Conservation (phyloP, 108 stramenopile genomes). For the Epipyxis sp. region DNA sequence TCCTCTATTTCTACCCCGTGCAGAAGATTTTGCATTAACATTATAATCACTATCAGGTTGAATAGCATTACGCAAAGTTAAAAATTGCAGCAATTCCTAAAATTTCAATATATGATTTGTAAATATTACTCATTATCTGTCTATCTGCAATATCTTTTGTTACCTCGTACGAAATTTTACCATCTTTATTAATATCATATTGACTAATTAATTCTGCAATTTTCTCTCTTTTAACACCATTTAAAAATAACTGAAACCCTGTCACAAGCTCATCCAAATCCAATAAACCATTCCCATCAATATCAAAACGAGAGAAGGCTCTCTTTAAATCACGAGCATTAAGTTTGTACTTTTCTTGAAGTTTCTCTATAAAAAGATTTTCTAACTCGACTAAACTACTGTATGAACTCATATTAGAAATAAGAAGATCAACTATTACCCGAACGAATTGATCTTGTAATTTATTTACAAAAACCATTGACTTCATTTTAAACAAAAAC, state of each 20-base stretch:
- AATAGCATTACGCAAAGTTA: background rate
- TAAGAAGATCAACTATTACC: background rate
- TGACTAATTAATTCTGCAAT: background rate
- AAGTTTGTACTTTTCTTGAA: slow-evolving; percentile 28
- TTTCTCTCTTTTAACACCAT: slow-evolving; percentile 4
- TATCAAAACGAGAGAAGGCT: slow-evolving; percentile 30
- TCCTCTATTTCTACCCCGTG: too few relatives aligned
- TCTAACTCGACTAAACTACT: background rate
- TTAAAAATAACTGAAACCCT: slow-evolving; percentile 16
- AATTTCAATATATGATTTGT: too few relatives aligned
- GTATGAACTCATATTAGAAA: background rate
- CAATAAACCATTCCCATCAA: slow-evolving; percentile 21
- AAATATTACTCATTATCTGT: too few relatives aligned
- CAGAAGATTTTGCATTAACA: too few relatives aligned
- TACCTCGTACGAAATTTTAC: slow-evolving; percentile 21
- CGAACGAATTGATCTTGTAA: too few relatives aligned
- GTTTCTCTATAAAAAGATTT: slow-evolving; percentile 29
- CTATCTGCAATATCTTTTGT: too few relatives aligned
- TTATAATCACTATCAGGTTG: background rate
- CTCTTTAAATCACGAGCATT: slow-evolving; percentile 25
- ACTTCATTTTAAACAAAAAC: too few relatives aligned
- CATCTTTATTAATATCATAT: slow-evolving; percentile 25
- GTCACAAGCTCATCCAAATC: background rate
- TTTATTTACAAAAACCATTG: too few relatives aligned
- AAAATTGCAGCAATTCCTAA: background rate